Evolutionary conservation across 305 asterid genomes (phyloP).

Genomic region (Solanum chacoense): DNA sequence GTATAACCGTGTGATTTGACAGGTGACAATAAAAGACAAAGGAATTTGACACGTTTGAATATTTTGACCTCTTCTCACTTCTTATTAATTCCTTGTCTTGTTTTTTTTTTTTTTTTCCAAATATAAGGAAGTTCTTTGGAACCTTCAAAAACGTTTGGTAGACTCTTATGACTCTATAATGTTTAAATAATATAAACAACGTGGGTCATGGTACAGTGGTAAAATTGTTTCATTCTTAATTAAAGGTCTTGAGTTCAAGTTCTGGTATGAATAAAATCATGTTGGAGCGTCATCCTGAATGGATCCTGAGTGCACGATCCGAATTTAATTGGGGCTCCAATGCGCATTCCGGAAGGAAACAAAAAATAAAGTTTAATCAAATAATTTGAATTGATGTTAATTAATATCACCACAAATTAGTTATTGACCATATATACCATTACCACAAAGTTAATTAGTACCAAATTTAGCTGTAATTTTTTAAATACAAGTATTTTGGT

Average conservation of each 20-base stretch:
- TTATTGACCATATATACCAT: not conserved
- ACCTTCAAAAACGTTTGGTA: not conserved
- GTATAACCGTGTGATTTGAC: not conserved
- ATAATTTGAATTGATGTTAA: not conserved
- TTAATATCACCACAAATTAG: not conserved
- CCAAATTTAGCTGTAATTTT: not conserved
- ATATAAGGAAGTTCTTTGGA: not conserved
- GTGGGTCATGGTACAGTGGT: not conserved
- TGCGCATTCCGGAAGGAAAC: not conserved
- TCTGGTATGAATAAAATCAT: too few relatives aligned
- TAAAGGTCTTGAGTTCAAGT: too few relatives aligned
- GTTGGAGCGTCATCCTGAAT: not conserved
- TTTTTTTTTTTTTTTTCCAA: not conserved
- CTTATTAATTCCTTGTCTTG: not conserved
- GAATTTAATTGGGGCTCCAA: accelerated
- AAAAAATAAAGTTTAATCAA: not conserved
- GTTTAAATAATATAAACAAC: not conserved
- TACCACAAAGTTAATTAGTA: not conserved
- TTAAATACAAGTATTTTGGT: not conserved
- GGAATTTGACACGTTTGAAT: not conserved
- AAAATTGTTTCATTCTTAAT: too few relatives aligned
- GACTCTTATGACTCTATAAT: not conserved
- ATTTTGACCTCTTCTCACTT: not conserved
- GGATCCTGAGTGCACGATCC: too few relatives aligned
- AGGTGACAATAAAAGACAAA: not conserved